Conservation (phyloP, 257 asterid species). For the Euphrasia confusa region DNA sequence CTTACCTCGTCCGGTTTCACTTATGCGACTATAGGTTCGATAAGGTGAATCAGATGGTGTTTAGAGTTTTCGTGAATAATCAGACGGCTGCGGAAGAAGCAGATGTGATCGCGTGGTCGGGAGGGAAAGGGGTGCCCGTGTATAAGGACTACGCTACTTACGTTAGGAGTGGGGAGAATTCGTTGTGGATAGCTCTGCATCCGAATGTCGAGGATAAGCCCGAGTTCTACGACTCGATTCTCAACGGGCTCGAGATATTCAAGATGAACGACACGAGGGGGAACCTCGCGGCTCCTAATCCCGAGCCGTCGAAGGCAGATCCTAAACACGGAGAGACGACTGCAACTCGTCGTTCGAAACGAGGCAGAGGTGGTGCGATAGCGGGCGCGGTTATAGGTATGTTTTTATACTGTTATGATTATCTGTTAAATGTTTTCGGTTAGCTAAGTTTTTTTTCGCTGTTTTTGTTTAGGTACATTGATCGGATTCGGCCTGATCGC, state of each 20-base stretch:
- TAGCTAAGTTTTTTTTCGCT: background rate
- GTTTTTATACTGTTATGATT: background rate
- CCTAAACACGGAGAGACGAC: constrained; percentile 1
- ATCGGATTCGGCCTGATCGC: constrained; percentile 27
- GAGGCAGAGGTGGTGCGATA: constrained; percentile 26
- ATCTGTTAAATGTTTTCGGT: background rate
- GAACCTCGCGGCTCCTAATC: constrained; percentile 69
- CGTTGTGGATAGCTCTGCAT: constrained; percentile 54
- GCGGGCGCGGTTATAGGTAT: constrained; percentile 30
- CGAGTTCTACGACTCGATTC: constrained; percentile 45
- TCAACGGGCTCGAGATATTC: constrained; percentile 74
- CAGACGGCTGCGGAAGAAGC: constrained; percentile 47
- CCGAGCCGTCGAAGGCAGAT: constrained; percentile 25
- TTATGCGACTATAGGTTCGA: constrained; percentile 54
- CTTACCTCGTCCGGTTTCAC: constrained; percentile 71
- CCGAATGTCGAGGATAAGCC: constrained; percentile 45
- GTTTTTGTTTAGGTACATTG: constrained; percentile 3
- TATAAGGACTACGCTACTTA: constrained; percentile 49
- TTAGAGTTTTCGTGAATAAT: constrained; percentile 46
- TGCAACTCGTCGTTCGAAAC: constrained; percentile 18
- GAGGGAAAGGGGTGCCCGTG: constrained; percentile 41
- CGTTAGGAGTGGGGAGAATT: constrained; percentile 26
- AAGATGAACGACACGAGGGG: constrained; percentile 48
- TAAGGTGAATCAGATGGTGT: constrained; percentile 58
- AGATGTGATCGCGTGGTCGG: constrained; percentile 52